These are phyloP conservation scores for Ophiostoma himal-ulmi DNA, from an alignment of 2,329 filamentous ascomycete genomes.

Conservation along the genomic window DNA sequence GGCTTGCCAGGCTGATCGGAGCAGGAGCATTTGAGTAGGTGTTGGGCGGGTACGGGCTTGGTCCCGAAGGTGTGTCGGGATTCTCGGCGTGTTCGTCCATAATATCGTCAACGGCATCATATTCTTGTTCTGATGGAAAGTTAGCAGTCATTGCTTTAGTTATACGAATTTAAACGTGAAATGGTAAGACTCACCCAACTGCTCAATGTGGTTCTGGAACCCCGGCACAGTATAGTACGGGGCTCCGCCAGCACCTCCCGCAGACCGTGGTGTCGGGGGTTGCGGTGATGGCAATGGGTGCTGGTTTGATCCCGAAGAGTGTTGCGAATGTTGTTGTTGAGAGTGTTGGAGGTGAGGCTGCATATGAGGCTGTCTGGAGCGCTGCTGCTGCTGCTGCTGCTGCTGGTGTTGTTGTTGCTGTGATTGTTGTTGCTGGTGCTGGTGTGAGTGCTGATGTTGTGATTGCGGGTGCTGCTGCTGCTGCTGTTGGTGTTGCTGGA, in stretches of 20 bases:
- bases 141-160: slow-evolving; percentile 14
- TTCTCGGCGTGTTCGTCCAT: slow-evolving; percentile 70
- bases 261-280: slow-evolving; percentile 27
- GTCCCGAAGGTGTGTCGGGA: slow-evolving; percentile 56
- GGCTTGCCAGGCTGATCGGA: slow-evolving; percentile 38
- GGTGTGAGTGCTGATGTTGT: slow-evolving; percentile 33
- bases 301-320: slow-evolving; percentile 29
- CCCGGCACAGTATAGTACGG: slow-evolving; percentile 72
- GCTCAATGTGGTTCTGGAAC: slow-evolving; percentile 91
- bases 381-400: slow-evolving; percentile 23
- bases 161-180: too few relatives aligned
- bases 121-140: slow-evolving; percentile 74
- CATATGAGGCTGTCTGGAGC: slow-evolving; percentile 17
- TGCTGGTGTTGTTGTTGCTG: slow-evolving; percentile 25
- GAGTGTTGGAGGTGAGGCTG: slow-evolving; percentile 30
- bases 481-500: slow-evolving; percentile 30
- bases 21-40: slow-evolving; percentile 46
- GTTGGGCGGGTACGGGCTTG: slow-evolving; percentile 57
- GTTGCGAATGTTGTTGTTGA: slow-evolving; percentile 37
- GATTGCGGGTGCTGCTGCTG: slow-evolving; percentile 31
- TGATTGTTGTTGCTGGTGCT: slow-evolving; percentile 36
- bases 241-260: slow-evolving; percentile 35
- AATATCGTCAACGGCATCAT: slow-evolving; percentile 84
- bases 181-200: slow-evolving; percentile 70
- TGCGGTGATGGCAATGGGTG: slow-evolving; percentile 28